Base-by-base conservation (phyloP, 2,329 filamentous ascomycete species). In the Xylariaceae sp. region DNA sequence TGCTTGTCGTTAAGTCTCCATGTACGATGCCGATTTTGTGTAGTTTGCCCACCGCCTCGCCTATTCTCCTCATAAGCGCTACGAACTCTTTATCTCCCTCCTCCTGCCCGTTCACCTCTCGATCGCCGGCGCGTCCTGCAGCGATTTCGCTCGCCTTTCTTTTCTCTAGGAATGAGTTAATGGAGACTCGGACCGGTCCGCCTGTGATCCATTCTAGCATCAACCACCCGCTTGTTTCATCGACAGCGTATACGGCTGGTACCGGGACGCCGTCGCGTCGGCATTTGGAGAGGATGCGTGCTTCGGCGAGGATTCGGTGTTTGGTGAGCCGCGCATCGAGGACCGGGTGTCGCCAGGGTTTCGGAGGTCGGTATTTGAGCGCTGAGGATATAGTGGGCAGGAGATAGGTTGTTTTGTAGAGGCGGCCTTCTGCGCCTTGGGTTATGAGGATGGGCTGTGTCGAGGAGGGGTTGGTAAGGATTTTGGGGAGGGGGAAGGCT, bases 1-100 rank as follows among this genome's bases (percentile, higher is more conserved):
- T 99, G 71, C 91, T 96, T 56, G 91, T 99, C 53, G 94, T 99
- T 71, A 99, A 71, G 72, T 99, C 94, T 38, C 94, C 94, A 72
- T 99, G 94, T 51, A 96, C 84, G 48, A 97, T 81, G 14, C 92
- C 92, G n/a, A 83, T 78, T 47, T 78, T 80, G 74, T 99, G 94
- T 75, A 99, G 74, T 47, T 68, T 77, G 7, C 87, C 90, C 14
- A 96, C 80, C 2, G 85, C 83, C 5, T 67, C 64, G 1, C 89
- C 91, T 52, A 96, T 83, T 55, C 80, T 76, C 42, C 75, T 71
- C 81, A 96, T 83, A 53, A 96, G 71, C 11, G 66, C 74, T 41
- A 77, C 72, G 14, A 90, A 68, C 32, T 74, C 74, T 33, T 65
- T 66, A 54, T 82, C 77, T n/a, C 74, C 68, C 4, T 64, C 67